A percentile compares a stretch with the other conserved stretches of the same genome.
Evolutionary conservation across 371 early-diverging fungal genomes (phyloP).

Genomic region (Rhizomucor miehei): DNA sequence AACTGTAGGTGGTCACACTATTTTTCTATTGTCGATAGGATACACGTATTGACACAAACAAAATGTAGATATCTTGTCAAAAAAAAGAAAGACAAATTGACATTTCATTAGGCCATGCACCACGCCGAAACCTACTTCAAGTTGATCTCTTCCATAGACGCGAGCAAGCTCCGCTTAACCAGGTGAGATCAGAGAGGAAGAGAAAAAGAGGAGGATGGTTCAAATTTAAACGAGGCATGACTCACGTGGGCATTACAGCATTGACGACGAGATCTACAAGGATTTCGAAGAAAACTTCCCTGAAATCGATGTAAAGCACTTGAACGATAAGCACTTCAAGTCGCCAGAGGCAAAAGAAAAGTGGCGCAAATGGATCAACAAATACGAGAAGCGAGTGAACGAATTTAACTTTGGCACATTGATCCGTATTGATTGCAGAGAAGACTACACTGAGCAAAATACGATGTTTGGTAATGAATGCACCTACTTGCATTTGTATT

Average conservation of each 20-base stretch:
- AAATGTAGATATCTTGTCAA: neutral
- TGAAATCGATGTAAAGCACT: slow-evolving; percentile 55
- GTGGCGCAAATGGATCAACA: slow-evolving; percentile 84
- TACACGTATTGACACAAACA: neutral
- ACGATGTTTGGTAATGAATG: slow-evolving; percentile 74
- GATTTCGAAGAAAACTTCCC: slow-evolving; percentile 78
- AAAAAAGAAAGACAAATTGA: neutral
- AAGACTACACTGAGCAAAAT: slow-evolving; percentile 83
- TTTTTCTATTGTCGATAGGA: neutral
- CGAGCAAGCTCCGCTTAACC: slow-evolving; percentile 74
- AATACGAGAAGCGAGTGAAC: slow-evolving; percentile 80
- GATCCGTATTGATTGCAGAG: slow-evolving; percentile 70
- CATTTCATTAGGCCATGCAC: slow-evolving; percentile 65
- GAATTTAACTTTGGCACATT: slow-evolving; percentile 93
- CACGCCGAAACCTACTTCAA: slow-evolving; percentile 93
- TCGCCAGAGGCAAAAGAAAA: slow-evolving; percentile 75
- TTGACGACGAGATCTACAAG: slow-evolving; percentile 81
- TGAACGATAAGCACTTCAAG: slow-evolving; percentile 79
- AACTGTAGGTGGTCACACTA: neutral
- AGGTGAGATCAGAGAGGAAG: slow-evolving; percentile 39
- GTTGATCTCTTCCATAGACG: slow-evolving; percentile 67
- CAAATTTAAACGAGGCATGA: neutral
- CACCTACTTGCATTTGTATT: slow-evolving; percentile 2
- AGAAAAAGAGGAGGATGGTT: neutral
- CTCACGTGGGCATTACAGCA: slow-evolving; percentile 30